These are phyloP conservation scores for Morella rubra DNA, from an alignment of 306 rosid species.

Conservation along the genomic window DNA sequence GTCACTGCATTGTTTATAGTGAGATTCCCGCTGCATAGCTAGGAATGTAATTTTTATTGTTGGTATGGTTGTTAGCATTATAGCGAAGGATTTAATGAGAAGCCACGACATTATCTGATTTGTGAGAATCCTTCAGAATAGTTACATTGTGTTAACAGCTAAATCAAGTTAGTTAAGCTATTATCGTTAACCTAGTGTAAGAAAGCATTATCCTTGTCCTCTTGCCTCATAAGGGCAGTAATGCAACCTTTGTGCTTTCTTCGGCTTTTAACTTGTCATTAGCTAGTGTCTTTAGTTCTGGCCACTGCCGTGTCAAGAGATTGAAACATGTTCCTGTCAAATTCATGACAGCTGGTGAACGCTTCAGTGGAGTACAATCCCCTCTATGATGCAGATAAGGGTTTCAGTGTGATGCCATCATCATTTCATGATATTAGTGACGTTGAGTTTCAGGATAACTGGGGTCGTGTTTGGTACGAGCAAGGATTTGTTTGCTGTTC, in stretches of 20 bases:
- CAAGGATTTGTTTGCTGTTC: not conserved
- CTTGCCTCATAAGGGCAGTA: not conserved
- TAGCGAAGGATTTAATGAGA: not conserved
- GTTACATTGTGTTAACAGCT: not conserved
- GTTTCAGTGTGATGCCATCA: slow-evolving; percentile 78
- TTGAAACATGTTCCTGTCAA: slow-evolving; percentile 23
- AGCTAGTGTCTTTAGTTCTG: not conserved
- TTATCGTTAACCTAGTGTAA: not conserved
- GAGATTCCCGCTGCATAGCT: not conserved
- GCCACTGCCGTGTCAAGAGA: slow-evolving; percentile 14
- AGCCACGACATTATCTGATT: not conserved
- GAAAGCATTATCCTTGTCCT: not conserved
- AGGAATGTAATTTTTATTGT: not conserved
- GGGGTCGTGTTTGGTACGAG: slow-evolving; percentile 93
- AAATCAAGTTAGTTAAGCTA: not conserved
- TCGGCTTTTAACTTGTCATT: not conserved
- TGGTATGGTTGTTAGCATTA: not conserved
- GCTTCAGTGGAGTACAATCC: slow-evolving; percentile 73
- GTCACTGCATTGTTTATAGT: not conserved
- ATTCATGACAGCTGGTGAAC: slow-evolving; percentile 62
- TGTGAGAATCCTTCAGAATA: too few species aligned
- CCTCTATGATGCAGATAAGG: slow-evolving; percentile 70
- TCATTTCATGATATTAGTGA: slow-evolving; percentile 94
- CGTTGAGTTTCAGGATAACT: slow-evolving; percentile 83
- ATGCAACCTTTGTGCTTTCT: not conserved